A percentile compares a stretch with the other conserved stretches of the same genome.
phyloP scores from a whole-genome alignment of 23 red algal genomes.

The Gracilaria gracilis region DNA sequence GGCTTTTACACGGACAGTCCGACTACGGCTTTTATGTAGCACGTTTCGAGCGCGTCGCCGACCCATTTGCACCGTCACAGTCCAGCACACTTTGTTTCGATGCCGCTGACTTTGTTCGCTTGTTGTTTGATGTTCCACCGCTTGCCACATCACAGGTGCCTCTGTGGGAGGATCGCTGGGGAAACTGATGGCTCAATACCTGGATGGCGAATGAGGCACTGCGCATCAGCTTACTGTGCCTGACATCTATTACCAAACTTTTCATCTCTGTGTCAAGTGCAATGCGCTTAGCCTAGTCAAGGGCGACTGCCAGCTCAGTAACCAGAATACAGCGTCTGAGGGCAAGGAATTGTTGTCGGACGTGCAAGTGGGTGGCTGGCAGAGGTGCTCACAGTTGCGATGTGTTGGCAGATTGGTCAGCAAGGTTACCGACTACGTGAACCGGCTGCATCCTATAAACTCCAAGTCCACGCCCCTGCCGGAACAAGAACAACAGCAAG shows the following conservation, averaged over 20 bases:
- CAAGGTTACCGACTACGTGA: not conserved
- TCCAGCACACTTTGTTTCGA: slow-evolving; percentile 49
- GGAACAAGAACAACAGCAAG: not conserved
- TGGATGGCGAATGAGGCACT: slow-evolving; percentile 37
- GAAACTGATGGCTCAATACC: slow-evolving; percentile 77
- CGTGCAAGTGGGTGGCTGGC: slow-evolving; percentile 34
- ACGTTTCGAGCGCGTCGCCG: not conserved
- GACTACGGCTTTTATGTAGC: slow-evolving; percentile 81
- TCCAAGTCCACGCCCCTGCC: too few relatives aligned
- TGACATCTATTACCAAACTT: not conserved
- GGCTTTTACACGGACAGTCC: slow-evolving; percentile 59
- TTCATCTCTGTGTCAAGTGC: slow-evolving; percentile 63
- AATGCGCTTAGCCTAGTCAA: slow-evolving; percentile 87
- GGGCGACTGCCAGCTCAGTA: slow-evolving; percentile 91
- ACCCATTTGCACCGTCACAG: not conserved
- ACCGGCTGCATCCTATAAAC: not conserved
- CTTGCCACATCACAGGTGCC: slow-evolving; percentile 51
- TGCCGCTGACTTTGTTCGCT: slow-evolving; percentile 69
- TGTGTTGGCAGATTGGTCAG: slow-evolving; percentile 34
- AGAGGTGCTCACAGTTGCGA: not conserved
- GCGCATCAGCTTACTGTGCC: slow-evolving; percentile 19
- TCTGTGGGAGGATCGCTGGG: slow-evolving; percentile 88
- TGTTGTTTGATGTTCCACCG: slow-evolving; percentile 60
- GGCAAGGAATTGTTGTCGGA: slow-evolving; percentile 74
- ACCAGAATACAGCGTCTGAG: slow-evolving; percentile 80